Percentiles rank a stretch among this genome's conserved stretches.
These are phyloP conservation scores for Halenospora varia DNA, from an alignment of 495 filamentous ascomycete genomes.

Conservation along the genomic window DNA sequence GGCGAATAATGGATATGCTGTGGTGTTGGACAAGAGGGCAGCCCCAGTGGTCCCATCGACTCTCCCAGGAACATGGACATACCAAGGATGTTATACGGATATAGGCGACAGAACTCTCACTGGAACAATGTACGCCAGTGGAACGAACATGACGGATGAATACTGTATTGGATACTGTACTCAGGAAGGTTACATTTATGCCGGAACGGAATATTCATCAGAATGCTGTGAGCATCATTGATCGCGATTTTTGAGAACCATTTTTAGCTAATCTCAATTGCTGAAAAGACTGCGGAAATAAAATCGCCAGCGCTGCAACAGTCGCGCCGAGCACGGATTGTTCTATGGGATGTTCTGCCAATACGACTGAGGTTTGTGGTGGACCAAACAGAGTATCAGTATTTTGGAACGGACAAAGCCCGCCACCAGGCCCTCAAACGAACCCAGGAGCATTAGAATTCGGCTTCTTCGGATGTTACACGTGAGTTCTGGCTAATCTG, in stretches of 20 bases:
- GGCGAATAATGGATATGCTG: neutral
- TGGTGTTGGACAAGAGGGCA: constrained; percentile 7
- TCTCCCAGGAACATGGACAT: constrained; percentile 22
- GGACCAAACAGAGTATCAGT: constrained; percentile 29
- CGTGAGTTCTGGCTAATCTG: constrained; percentile 37
- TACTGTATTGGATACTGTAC: constrained; percentile 35
- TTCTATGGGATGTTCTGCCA: constrained; percentile 24
- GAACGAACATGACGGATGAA: constrained; percentile 36
- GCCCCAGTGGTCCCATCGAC: constrained; percentile 12
- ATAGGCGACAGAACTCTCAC: constrained; percentile 3
- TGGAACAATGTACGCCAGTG: neutral
- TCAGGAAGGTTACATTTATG: constrained; percentile 29
- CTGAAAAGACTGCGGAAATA: constrained; percentile 21
- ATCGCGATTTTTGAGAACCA: neutral
- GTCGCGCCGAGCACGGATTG: constrained; percentile 15
- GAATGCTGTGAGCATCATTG: constrained; percentile 17
- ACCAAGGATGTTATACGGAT: constrained; percentile 22
- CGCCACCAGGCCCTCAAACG: constrained; percentile 8
- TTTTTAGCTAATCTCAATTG: neutral
- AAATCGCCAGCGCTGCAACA: neutral
- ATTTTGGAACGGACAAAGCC: constrained; percentile 18
- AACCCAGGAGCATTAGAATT: constrained; percentile 11
- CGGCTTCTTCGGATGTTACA: constrained; percentile 19
- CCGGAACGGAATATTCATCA: constrained; percentile 37
- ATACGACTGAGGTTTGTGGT: constrained; percentile 22